Base-by-base conservation (phyloP, 306 rosid species). In the Prunus kanzakura region DNA sequence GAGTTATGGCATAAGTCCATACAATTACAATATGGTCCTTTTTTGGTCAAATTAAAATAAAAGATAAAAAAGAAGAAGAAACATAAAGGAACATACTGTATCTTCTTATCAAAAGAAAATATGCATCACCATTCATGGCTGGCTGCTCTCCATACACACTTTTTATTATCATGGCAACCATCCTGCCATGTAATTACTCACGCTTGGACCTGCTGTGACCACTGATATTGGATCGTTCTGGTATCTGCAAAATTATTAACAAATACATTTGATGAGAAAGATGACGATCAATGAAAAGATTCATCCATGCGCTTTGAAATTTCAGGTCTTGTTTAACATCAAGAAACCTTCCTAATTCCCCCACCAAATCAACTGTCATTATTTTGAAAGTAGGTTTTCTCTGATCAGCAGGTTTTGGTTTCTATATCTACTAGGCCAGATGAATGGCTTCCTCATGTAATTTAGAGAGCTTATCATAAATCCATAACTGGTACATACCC, bases 201-300 rank as follows among this genome's bases (percentile, higher is more conserved):
- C 78, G 89, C 97, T 92, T 80, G 98, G 96, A 1, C 98, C 99
- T 29, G 97, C 93, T 11, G 93, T 80, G 67, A 89, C 97, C 70
- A 85, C 90, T 69, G 91, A 66, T 63, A 88, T 91, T 46, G 89
- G 93, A 83, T 88, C 77, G 16, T 77, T 96, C 29, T 83, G 97
- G 84, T 95, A 95, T 43, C 96, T 95, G 91, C 89, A 13, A 73
- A 16, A 57, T 46, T 8, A 22, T 38, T 9, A 16, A 46, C 72
- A 43, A 5, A 20, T n/a, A n/a, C 12, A 35, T 64, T 64, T 16
- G n/a, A 64, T 18, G 13, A 64, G 25, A 30, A 64, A 2, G 25
- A 64, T 64, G 25, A 35, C 16, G 20, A 20, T 60, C 64, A 58
- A 20, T 8, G 63, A 57, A 11, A 57, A 2, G 11, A 11, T 56